phyloP scores from a whole-genome alignment of 208 protist genomes.

The Trypanosoma scelopori region DNA sequence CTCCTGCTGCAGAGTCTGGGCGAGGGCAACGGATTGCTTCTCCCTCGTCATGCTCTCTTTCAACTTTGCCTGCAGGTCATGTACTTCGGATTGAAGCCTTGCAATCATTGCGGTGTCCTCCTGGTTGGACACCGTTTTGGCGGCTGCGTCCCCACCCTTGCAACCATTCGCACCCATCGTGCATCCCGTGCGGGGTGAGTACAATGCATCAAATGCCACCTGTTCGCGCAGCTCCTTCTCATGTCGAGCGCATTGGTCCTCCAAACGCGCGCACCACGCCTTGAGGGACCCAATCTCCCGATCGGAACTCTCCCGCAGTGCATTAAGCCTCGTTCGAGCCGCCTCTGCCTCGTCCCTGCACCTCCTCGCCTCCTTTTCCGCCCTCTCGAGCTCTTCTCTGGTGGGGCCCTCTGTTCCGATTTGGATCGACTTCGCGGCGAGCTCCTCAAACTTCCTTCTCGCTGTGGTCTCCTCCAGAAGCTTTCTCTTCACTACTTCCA shows the following conservation, averaged over 20 bases:
- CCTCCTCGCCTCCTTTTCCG: slow-evolving; percentile 5
- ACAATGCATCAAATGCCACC: slow-evolving; percentile 16
- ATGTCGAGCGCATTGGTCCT: slow-evolving; percentile 38
- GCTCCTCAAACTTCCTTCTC: slow-evolving; percentile 22
- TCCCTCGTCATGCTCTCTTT: slow-evolving; percentile 24
- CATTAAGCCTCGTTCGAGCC: slow-evolving; percentile 34
- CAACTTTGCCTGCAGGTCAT: slow-evolving; percentile 17
- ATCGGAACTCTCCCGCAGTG: slow-evolving; percentile 27
- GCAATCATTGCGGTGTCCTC: neutral
- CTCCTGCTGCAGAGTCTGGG: neutral
- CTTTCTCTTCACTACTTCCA: neutral
- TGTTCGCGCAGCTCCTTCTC: slow-evolving; percentile 30
- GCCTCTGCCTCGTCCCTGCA: slow-evolving; percentile 28
- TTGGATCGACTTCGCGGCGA: slow-evolving; percentile 36
- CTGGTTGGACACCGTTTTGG: neutral
- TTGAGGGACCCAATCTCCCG: slow-evolving; percentile 49
- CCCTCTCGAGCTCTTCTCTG: slow-evolving; percentile 11
- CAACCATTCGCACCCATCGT: slow-evolving; percentile 1
- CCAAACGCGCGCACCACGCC: slow-evolving; percentile 45
- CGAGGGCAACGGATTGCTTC: neutral
- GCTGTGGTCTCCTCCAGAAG: slow-evolving; percentile 20
- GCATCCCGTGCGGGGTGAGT: neutral
- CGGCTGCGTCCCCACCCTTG: neutral
- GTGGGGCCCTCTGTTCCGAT: neutral
- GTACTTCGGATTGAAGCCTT: slow-evolving; percentile 19